Conservation (phyloP, 2,329 filamentous ascomycete species). For the Daldinia sp. region DNA sequence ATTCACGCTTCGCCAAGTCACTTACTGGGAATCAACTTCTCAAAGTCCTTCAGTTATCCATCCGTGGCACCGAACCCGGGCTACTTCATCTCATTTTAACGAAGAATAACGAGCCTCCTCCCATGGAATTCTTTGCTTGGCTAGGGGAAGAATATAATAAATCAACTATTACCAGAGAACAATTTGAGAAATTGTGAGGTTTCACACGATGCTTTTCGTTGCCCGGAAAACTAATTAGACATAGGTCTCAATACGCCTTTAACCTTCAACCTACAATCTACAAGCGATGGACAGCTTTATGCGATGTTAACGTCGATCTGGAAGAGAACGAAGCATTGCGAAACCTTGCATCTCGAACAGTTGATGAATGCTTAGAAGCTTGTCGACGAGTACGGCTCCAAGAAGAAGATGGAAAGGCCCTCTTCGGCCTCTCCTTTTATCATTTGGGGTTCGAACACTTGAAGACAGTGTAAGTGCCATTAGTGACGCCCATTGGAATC, state of each 20-base stretch:
- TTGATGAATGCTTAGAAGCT: not conserved
- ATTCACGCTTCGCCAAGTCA: not conserved
- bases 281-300: constrained; percentile 19
- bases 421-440: constrained; percentile 27
- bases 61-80: not conserved
- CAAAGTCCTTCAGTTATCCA: constrained; percentile 5
- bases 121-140: constrained; percentile 18
- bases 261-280: constrained; percentile 5
- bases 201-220: not conserved
- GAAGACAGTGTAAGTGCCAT: constrained; percentile 29
- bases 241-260: constrained; percentile 17
- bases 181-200: constrained; percentile 18
- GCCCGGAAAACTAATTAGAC: not conserved
- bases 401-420: constrained; percentile 32
- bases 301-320: constrained; percentile 13
- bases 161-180: constrained; percentile 2
- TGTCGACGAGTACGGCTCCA: not conserved
- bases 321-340: constrained; percentile 14
- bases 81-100: constrained; percentile 9
- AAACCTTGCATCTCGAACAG: constrained; percentile 1
- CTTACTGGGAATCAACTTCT: not conserved
- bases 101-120: not conserved
- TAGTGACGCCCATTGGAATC: not conserved
- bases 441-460: constrained; percentile 16
- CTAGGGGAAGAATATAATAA: constrained; percentile 6